These are phyloP conservation scores for Miamiensis avidus DNA, from an alignment of 169 alveolate species.

Conservation along the genomic window DNA sequence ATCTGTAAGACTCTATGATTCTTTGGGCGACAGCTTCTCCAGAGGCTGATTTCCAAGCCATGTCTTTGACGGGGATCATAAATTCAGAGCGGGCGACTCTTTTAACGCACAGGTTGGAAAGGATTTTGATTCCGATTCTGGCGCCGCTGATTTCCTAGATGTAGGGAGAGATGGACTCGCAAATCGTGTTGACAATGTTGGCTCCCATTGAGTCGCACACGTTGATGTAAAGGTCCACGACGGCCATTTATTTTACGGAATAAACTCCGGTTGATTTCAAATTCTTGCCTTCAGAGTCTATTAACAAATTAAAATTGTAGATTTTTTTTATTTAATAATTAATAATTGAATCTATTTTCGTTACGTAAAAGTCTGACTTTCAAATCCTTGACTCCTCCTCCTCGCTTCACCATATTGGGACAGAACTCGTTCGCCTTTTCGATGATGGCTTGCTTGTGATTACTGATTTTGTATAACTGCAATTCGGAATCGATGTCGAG, in stretches of 20 bases:
- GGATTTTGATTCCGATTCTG: constrained; percentile 75
- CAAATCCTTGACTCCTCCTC: constrained; percentile 88
- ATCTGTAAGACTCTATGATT: constrained; percentile 75
- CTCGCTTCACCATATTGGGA: constrained; percentile 80
- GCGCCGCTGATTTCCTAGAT: constrained; percentile 57
- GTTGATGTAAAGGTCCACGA: constrained; percentile 75
- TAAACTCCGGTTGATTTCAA: constrained; percentile 16
- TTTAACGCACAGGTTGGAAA: constrained; percentile 78
- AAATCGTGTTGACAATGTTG: constrained; percentile 77
- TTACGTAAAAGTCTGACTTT: constrained; percentile 52
- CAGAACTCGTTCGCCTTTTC: constrained; percentile 74
- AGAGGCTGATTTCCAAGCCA: constrained; percentile 65
- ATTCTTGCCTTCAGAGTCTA: not conserved
- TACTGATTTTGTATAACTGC: constrained; percentile 47
- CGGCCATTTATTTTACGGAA: constrained; percentile 36
- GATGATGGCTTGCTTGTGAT: constrained; percentile 64
- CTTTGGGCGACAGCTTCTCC: constrained; percentile 80
- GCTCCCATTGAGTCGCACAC: constrained; percentile 90
- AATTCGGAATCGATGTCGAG: constrained; percentile 53
- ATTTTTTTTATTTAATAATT: not conserved
- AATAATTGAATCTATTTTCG: not conserved
- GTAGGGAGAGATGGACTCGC: constrained; percentile 73
- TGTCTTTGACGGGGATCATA: constrained; percentile 62
- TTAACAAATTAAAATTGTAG: constrained; percentile 5
- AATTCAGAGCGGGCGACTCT: constrained; percentile 73